A percentile compares a stretch with the other conserved stretches of the same genome.
Conservation (phyloP, 371 early-diverging fungal species). For the Apophysomyces variabilis region DNA sequence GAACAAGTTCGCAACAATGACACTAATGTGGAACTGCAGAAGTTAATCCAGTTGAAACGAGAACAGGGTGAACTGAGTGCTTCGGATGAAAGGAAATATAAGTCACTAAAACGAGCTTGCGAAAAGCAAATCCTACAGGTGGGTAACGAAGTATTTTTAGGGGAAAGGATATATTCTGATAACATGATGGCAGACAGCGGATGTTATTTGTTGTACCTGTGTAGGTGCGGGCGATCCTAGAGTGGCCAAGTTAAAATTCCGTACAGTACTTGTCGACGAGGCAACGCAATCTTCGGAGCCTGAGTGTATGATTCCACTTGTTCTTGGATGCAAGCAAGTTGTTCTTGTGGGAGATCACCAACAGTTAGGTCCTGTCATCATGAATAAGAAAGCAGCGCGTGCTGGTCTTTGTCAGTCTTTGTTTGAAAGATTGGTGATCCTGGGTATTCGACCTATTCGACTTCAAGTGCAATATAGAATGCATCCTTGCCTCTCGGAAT, state of each 20-base stretch:
- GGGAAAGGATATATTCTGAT: background rate
- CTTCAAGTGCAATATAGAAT: conserved; percentile 99
- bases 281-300: conserved; percentile 98
- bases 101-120: conserved; percentile 74
- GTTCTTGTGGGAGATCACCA: conserved; percentile 99
- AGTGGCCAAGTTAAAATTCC: conserved; percentile 84
- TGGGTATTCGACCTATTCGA: conserved; percentile 93
- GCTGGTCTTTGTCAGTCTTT: conserved; percentile 96
- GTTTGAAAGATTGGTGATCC: conserved; percentile 95
- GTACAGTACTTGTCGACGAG: conserved; percentile 97
- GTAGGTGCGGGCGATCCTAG: conserved; percentile 98
- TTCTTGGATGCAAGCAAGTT: conserved; percentile 93
- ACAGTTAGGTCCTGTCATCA: conserved; percentile 98
- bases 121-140: conserved; percentile 88
- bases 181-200: conserved; percentile 68
- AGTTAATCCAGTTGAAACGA: conserved; percentile 84
- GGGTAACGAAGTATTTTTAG: conserved; percentile 2
- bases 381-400: conserved; percentile 95
- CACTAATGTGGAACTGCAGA: conserved; percentile 90
- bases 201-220: conserved; percentile 98
- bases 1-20: conserved; percentile 95
- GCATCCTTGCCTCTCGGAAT: conserved; percentile 98
- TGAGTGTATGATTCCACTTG: conserved; percentile 96
- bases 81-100: conserved; percentile 86
- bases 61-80: conserved; percentile 90